Conservation (phyloP, 768 basidiomycete species). For the Amanita phalloides region DNA sequence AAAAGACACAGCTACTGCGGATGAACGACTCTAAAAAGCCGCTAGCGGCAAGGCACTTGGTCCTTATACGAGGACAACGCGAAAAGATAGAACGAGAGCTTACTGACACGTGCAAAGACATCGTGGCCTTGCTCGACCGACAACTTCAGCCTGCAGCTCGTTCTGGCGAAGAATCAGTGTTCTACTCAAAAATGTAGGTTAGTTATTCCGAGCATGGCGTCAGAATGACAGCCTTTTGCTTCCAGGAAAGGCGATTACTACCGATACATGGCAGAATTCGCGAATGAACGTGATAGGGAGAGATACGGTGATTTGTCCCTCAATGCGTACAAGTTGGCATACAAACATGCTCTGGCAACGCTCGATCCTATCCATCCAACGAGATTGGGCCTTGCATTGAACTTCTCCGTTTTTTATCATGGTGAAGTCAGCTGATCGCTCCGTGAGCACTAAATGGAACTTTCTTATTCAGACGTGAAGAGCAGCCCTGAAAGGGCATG, state of each 20-base stretch:
- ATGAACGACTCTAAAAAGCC: slow-evolving; percentile 21
- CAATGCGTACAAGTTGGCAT: slow-evolving; percentile 78
- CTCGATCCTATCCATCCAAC: slow-evolving; percentile 78
- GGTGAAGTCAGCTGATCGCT: slow-evolving; percentile 15
- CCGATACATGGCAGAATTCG: slow-evolving; percentile 84
- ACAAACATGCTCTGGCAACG: slow-evolving; percentile 68
- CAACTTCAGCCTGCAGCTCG: slow-evolving; percentile 37
- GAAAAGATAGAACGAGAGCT: slow-evolving; percentile 71
- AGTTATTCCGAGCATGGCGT: not conserved
- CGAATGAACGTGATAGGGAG: slow-evolving; percentile 58
- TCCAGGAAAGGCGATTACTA: slow-evolving; percentile 66
- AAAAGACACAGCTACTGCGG: slow-evolving; percentile 51
- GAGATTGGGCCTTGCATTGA: slow-evolving; percentile 77
- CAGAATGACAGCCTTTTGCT: not conserved
- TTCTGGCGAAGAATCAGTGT: slow-evolving; percentile 75
- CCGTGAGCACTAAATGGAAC: not conserved
- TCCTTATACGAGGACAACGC: slow-evolving; percentile 63
- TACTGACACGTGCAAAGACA: slow-evolving; percentile 68
- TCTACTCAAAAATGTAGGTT: slow-evolving; percentile 79
- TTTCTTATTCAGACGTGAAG: slow-evolving; percentile 45
- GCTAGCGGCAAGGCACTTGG: slow-evolving; percentile 33
- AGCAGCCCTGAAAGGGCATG: slow-evolving; percentile 81
- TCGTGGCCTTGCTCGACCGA: slow-evolving; percentile 58
- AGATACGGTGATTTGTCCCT: slow-evolving; percentile 66
- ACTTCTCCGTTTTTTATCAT: slow-evolving; percentile 93